Percentiles rank a stretch among this genome's conserved stretches.
Evolutionary conservation across 441 rosid genomes (phyloP).

Genomic region (Gossypium aridum): DNA sequence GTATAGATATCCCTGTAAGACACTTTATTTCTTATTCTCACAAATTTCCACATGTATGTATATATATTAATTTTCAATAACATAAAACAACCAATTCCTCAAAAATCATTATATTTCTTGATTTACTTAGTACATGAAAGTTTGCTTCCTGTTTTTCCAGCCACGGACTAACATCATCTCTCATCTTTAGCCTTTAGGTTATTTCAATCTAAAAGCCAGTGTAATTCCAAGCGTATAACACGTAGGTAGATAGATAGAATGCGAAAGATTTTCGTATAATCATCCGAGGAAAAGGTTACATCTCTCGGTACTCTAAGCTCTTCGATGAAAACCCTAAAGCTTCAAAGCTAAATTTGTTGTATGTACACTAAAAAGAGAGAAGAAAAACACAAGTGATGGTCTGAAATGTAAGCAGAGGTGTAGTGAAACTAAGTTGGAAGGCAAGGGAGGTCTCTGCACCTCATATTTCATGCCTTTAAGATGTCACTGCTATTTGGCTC

Average conservation of each 20-base stretch:
- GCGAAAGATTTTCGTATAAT: neutral
- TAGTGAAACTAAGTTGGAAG: neutral
- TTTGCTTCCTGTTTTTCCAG: too few relatives aligned
- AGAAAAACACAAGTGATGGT: conserved; percentile 1
- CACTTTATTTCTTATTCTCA: too few relatives aligned
- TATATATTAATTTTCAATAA: too few relatives aligned
- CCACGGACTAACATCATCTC: too few relatives aligned
- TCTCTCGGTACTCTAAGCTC: conserved; percentile 23
- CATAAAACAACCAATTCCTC: too few relatives aligned
- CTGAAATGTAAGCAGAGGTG: neutral
- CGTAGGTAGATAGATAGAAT: neutral
- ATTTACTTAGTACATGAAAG: too few relatives aligned
- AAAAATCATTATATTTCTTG: too few relatives aligned
- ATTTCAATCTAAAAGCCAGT: too few relatives aligned
- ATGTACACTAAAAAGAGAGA: conserved; percentile 10
- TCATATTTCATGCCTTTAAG: conserved; percentile 14
- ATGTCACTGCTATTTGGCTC: conserved; percentile 56
- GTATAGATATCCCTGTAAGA: too few relatives aligned
- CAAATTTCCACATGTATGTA: too few relatives aligned
- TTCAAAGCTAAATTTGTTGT: conserved; percentile 10
- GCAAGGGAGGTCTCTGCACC: neutral
- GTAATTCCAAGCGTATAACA: neutral
- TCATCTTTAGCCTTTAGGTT: too few relatives aligned
- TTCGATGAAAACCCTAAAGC: conserved; percentile 5
- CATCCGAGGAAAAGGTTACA: conserved; percentile 7